A percentile compares a stretch with the other conserved stretches of the same genome.
Conservation (phyloP, 352 stramenopile species). For the Blastocystis hominis region DNA sequence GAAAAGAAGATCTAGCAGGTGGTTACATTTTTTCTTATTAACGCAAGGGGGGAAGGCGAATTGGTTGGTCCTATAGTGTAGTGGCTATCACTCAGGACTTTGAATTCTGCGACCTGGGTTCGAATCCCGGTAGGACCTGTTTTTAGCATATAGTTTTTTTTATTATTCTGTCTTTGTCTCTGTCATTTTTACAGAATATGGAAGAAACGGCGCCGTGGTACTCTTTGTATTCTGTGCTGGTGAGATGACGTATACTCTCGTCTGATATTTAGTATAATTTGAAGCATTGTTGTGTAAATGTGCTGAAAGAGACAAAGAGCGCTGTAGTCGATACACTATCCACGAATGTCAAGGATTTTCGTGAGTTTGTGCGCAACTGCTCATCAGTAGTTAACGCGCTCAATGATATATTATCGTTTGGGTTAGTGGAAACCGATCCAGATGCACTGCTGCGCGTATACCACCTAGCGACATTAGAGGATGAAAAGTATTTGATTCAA, state of each 20-base stretch:
- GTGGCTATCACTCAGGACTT: constrained; percentile 77
- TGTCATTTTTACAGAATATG: background rate
- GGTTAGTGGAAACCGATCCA: background rate
- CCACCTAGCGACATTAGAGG: background rate
- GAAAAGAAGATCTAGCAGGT: too few species aligned
- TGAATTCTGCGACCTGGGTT: constrained; percentile 75
- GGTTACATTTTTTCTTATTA: too few species aligned
- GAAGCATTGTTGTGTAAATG: background rate
- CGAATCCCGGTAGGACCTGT: constrained; percentile 67
- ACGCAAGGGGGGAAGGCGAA: background rate
- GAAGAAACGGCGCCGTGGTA: constrained; percentile 9
- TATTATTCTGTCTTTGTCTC: background rate
- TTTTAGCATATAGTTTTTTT: constrained; percentile 58
- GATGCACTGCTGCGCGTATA: background rate
- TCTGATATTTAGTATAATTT: constrained; percentile 20
- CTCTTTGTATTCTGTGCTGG: background rate
- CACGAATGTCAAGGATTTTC: background rate
- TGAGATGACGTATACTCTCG: background rate
- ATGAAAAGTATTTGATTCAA: background rate
- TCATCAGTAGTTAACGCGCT: background rate
- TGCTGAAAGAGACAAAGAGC: background rate
- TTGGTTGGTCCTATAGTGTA: constrained; percentile 66
- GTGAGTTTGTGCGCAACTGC: background rate
- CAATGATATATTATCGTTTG: background rate
- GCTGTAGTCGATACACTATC: background rate